These are phyloP conservation scores for Jamesozyma lodderae DNA, from an alignment of 805 yeast genomes.

Conservation along the genomic window DNA sequence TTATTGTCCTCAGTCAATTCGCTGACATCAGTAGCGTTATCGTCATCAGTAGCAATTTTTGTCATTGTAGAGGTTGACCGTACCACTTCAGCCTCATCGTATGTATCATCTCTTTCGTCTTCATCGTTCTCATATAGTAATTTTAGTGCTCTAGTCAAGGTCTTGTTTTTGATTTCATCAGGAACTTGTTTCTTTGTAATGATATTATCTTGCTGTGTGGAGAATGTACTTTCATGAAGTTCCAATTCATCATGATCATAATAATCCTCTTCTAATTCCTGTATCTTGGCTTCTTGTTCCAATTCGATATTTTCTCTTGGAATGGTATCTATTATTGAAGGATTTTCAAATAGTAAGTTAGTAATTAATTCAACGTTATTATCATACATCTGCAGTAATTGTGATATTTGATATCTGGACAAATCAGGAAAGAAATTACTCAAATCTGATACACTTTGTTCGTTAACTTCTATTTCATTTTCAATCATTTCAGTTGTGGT, in stretches of 20 bases:
- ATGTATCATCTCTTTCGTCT: constrained; percentile 79
- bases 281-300: not conserved
- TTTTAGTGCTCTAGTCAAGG: constrained; percentile 50
- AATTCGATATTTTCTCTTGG: constrained; percentile 4
- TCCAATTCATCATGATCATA: constrained; percentile 6
- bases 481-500: not conserved
- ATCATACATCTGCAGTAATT: constrained; percentile 39
- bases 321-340: constrained; percentile 34
- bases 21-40: constrained; percentile 4
- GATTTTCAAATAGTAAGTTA: constrained; percentile 53
- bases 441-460: constrained; percentile 34
- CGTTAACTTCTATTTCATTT: constrained; percentile 5
- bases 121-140: constrained; percentile 67
- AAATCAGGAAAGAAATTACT: constrained; percentile 64
- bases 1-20: constrained; percentile 10
- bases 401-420: constrained; percentile 37
- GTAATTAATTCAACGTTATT: constrained; percentile 51
- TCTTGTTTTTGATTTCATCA: constrained; percentile 46
- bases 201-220: constrained; percentile 4
- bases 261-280: constrained; percentile 3
- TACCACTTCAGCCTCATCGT: constrained; percentile 40
- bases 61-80: constrained; percentile 13
- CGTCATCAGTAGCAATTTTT: constrained; percentile 8
- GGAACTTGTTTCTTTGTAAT: constrained; percentile 27
- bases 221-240: not conserved